These are phyloP conservation scores for Chlamydomonas asymmetrica DNA, from an alignment of 139 green algal species.

Conservation along the genomic window DNA sequence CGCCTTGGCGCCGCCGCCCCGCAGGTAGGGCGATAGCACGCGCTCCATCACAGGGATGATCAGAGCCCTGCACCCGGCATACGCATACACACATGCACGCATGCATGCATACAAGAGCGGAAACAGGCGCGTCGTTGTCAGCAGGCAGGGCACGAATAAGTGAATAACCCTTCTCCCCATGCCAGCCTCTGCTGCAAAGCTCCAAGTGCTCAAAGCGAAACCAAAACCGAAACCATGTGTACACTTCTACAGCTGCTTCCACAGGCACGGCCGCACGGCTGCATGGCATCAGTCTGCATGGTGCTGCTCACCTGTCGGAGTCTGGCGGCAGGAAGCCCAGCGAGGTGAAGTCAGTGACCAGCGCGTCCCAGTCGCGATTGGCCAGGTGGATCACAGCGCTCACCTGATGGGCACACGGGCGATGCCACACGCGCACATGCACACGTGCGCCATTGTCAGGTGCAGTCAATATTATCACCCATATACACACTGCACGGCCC, in stretches of 20 bases:
- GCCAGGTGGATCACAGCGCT: slow-evolving; percentile 77
- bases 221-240: too few species aligned
- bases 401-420: slow-evolving; percentile 32
- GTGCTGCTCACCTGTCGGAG: too few species aligned
- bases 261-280: too few species aligned
- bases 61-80: slow-evolving; percentile 45
- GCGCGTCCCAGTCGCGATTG: slow-evolving; percentile 75
- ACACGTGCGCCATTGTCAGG: too few species aligned
- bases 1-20: slow-evolving; percentile 73
- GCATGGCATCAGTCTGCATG: too few species aligned
- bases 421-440: background rate
- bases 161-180: too few species aligned
- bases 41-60: slow-evolving; percentile 81
- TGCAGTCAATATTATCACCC: too few species aligned
- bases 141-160: too few species aligned
- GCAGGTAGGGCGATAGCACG: slow-evolving; percentile 79
- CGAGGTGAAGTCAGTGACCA: slow-evolving; percentile 84
- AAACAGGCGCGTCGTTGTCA: too few species aligned
- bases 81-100: background rate
- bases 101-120: background rate
- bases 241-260: too few species aligned
- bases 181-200: too few species aligned
- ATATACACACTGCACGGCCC: background rate
- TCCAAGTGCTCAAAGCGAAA: too few species aligned
- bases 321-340: slow-evolving; percentile 75